Percentiles rank a stretch among this genome's conserved stretches.
These are phyloP conservation scores for Colletotrichum sp. DNA, from an alignment of 2,329 filamentous ascomycete species.

Conservation along the genomic window DNA sequence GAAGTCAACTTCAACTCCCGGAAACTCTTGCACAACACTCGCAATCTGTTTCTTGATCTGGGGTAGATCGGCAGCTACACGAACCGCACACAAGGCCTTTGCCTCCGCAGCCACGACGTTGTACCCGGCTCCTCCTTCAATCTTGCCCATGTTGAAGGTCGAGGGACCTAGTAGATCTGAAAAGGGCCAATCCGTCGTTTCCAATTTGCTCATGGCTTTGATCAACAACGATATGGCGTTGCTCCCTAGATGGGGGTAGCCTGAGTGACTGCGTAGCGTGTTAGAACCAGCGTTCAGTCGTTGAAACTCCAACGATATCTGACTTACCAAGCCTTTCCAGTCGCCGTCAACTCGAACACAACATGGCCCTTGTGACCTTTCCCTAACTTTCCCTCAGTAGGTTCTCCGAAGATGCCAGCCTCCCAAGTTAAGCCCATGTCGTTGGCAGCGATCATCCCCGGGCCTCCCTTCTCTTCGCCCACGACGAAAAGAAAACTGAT, in stretches of 20 bases:
- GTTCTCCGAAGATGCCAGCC: conserved; percentile 74
- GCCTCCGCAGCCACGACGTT: conserved; percentile 18
- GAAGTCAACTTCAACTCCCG: neutral
- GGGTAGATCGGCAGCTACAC: neutral
- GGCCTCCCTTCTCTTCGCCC: conserved; percentile 71
- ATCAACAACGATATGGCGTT: neutral
- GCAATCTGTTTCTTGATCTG: conserved; percentile 2
- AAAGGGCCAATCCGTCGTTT: neutral
- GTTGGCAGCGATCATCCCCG: conserved; percentile 65
- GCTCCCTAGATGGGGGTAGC: neutral
- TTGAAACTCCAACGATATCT: too few relatives aligned
- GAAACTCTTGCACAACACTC: conserved; percentile 4
- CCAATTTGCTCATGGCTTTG: neutral
- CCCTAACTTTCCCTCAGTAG: conserved; percentile 73
- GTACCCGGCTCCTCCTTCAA: conserved; percentile 19
- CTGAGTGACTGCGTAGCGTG: neutral
- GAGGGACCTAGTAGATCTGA: conserved; percentile 16
- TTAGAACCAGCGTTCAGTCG: too few relatives aligned
- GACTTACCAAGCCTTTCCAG: conserved; percentile 58
- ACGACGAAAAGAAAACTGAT: conserved; percentile 58
- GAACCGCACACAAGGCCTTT: neutral
- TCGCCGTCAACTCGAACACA: conserved; percentile 61
- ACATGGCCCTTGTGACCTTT: conserved; percentile 75
- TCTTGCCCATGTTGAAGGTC: conserved; percentile 20
- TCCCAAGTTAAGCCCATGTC: conserved; percentile 56